Evolutionary conservation across 345 rosid genomes (phyloP).

Genomic region (Litchi chinensis): DNA sequence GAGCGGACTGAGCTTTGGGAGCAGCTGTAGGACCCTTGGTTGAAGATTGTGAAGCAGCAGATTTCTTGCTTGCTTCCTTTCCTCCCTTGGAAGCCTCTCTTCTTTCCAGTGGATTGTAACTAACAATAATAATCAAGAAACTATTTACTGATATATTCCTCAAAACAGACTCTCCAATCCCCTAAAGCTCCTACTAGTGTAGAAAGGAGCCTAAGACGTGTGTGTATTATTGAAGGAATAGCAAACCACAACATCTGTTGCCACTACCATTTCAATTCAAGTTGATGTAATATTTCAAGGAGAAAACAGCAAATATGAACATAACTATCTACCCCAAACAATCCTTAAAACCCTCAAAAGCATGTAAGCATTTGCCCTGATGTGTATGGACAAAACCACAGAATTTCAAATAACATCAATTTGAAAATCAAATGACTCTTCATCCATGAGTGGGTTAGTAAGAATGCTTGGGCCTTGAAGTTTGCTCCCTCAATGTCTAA

Average conservation of each 20-base stretch:
- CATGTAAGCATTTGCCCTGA: background rate
- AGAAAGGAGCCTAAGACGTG: background rate
- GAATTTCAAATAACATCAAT: background rate
- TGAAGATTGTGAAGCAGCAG: constrained; percentile 61
- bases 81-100: constrained; percentile 93
- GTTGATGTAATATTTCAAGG: background rate
- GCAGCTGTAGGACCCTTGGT: constrained; percentile 58
- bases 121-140: constrained; percentile 20
- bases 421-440: background rate
- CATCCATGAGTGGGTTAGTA: too few relatives aligned
- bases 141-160: background rate
- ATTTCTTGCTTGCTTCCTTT: constrained; percentile 77
- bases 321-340: background rate
- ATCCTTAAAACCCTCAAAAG: background rate
- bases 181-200: background rate
- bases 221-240: background rate
- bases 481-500: too few relatives aligned
- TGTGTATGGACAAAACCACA: background rate
- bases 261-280: background rate
- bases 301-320: background rate
- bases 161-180: background rate
- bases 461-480: too few relatives aligned
- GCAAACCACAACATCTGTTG: background rate
- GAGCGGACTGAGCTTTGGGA: constrained; percentile 61
- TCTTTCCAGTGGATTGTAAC: constrained; percentile 89